Evolutionary conservation across 768 basidiomycete genomes (phyloP).

Genomic region (Tricholoma sp.): DNA sequence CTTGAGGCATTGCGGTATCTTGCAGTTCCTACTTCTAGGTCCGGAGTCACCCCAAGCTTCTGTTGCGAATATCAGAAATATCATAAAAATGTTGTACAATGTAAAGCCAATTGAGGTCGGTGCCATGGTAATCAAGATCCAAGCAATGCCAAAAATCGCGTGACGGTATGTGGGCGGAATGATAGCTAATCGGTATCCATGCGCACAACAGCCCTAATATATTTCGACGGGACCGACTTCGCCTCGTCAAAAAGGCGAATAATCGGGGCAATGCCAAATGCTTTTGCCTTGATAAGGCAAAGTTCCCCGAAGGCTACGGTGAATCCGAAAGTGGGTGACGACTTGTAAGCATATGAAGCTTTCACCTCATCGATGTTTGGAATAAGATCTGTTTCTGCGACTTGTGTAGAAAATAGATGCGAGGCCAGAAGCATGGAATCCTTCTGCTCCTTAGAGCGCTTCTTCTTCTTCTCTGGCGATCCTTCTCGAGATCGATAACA

Average conservation of each 20-base stretch:
- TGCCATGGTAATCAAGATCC: not conserved
- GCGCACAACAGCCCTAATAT: constrained; percentile 20
- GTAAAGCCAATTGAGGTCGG: not conserved
- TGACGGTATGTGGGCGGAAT: too few species aligned
- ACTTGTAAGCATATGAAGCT: constrained; percentile 51
- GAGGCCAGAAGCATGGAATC: constrained; percentile 22
- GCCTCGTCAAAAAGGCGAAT: constrained; percentile 35
- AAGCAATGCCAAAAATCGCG: not conserved
- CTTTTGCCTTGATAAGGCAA: constrained; percentile 51
- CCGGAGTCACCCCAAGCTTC: not conserved
- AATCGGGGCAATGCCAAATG: constrained; percentile 29
- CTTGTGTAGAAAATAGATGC: constrained; percentile 23
- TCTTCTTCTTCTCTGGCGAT: constrained; percentile 10
- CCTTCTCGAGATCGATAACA: constrained; percentile 2
- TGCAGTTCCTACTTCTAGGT: not conserved
- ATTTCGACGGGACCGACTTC: constrained; percentile 26
- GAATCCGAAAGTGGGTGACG: constrained; percentile 40
- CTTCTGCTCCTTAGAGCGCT: constrained; percentile 13
- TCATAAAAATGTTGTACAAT: not conserved
- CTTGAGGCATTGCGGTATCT: not conserved
- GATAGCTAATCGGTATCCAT: not conserved
- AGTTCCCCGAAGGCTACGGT: constrained; percentile 47
- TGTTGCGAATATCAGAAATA: not conserved
- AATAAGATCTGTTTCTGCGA: constrained; percentile 20
- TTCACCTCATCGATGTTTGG: constrained; percentile 40